Evolutionary conservation across 345 rosid genomes (phyloP), one percentile per base, ranked within the genome.

Genomic region (Durio zibethinus): DNA sequence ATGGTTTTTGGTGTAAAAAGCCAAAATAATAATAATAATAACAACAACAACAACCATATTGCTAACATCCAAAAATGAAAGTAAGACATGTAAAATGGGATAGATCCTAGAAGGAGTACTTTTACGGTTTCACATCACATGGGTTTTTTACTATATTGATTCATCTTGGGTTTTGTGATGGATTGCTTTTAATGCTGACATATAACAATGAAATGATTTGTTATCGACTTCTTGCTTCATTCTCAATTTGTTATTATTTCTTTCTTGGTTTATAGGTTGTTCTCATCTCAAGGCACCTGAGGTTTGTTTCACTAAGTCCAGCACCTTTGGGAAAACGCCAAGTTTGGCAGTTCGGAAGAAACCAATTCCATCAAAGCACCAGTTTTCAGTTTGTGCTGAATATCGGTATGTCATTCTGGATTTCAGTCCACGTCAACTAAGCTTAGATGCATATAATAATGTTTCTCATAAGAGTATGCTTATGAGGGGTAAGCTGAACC

Each of bases 301-400:
- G 61, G 80, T 89, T 63, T 72, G 80, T 73, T 79, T 86, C 10
- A 38, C 82, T 21, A 91, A 86, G 74, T 88, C 91, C 65, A 38
- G 5, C 81, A 77, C 83, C 16, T 76, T 84, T 63, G 82, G 72
- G 61, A 86, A 81, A 67, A 73, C 87, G 66, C 81, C 84, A 7
- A 81, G 76, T 27, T 73, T 92, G 81, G 69, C 73, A 7, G 76
- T 85, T 66, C 88, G 61, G 36, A 86, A 84, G 83, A 89, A 88
- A 74, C 63, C 82, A 50, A 82, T 47, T 65, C 76, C 69, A 64
- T 54, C 75, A 54, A 80, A 64, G 73, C 76, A 12, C 77, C 86
- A 75, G 73, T 75, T 88, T 54, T 77, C 90, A n/a, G 86, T 92
- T 81, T 83, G 80, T 82, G 92, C 93, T 5, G 88, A 83, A 67